Evolutionary conservation across 192 early-diverging fungal genomes (phyloP).

Genomic region (Allomyces macrogynus): DNA sequence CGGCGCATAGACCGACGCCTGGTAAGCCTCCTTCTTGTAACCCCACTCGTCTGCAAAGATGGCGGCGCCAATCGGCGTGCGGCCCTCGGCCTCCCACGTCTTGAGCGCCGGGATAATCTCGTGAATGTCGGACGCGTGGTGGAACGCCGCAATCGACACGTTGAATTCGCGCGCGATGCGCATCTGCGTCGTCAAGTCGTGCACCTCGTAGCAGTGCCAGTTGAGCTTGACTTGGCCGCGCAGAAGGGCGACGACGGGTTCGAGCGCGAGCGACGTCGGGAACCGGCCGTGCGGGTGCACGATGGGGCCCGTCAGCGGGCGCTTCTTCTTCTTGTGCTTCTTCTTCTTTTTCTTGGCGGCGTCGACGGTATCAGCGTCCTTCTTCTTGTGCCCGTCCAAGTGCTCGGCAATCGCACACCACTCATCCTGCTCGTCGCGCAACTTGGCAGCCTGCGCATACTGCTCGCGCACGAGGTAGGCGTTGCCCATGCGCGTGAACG

Average conservation of each 20-base stretch:
- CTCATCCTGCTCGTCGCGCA: conserved; percentile 30
- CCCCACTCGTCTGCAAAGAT: conserved; percentile 19
- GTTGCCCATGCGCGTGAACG: conserved; percentile 33
- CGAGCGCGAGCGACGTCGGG: conserved; percentile 36
- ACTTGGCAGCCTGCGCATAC: conserved; percentile 26
- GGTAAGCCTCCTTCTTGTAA: conserved; percentile 61
- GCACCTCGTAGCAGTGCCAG: conserved; percentile 46
- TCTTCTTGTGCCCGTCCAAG: not conserved
- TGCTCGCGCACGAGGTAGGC: conserved; percentile 40
- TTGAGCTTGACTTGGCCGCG: conserved; percentile 48
- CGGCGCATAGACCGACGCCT: conserved; percentile 31
- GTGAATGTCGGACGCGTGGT: conserved; percentile 43
- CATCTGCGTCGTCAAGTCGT: conserved; percentile 54
- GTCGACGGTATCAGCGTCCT: not conserved
- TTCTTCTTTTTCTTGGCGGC: conserved; percentile 7
- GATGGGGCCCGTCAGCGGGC: conserved; percentile 6
- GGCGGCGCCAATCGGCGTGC: not conserved
- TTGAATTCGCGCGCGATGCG: conserved; percentile 48
- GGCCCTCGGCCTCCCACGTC: not conserved
- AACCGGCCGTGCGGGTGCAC: conserved; percentile 24
- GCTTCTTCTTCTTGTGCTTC: not conserved
- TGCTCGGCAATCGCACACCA: conserved; percentile 23
- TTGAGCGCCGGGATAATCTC: not conserved
- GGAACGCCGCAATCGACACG: conserved; percentile 50
- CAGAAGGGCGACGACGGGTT: conserved; percentile 40